Evolutionary conservation across 2,329 filamentous ascomycete species (phyloP).

Genomic region (Fusarium sp.): DNA sequence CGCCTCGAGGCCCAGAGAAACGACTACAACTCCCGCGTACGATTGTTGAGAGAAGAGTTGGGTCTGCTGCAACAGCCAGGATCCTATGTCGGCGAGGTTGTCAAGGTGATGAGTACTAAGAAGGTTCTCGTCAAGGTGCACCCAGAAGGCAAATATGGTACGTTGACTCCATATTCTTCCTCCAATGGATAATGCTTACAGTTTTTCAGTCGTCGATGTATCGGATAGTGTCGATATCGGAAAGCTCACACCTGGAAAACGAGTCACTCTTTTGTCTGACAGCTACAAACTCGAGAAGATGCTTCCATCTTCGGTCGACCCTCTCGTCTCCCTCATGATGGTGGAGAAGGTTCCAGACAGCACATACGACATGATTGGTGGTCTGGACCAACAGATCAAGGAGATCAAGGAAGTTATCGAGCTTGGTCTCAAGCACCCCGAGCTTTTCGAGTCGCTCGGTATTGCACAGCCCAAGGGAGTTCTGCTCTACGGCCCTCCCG

Average conservation of each 20-base stretch:
- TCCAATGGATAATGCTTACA: constrained; percentile 10
- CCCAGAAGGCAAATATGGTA: constrained; percentile 99
- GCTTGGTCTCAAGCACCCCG: constrained; percentile 95
- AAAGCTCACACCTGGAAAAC: constrained; percentile 97
- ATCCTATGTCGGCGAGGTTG: constrained; percentile 98
- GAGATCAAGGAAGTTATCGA: constrained; percentile 99
- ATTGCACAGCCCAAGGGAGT: constrained; percentile 99
- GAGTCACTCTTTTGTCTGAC: constrained; percentile 94
- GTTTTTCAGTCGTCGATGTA: constrained; percentile 82
- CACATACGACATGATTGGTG: constrained; percentile 99
- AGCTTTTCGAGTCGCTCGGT: constrained; percentile 98
- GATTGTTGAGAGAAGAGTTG: constrained; percentile 91
- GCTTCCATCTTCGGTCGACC: constrained; percentile 96
- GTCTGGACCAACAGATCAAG: constrained; percentile 98
- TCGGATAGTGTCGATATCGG: constrained; percentile 91
- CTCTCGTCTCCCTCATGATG: constrained; percentile 99
- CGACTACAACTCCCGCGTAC: constrained; percentile 98
- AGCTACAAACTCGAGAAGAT: constrained; percentile 99
- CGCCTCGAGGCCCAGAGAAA: constrained; percentile 97
- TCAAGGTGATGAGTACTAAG: constrained; percentile 99
- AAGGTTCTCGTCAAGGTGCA: constrained; percentile 99
- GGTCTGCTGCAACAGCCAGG: constrained; percentile 95
- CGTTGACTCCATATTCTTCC: constrained; percentile 42
- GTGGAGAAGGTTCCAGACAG: constrained; percentile 99
- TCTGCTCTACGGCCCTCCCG: constrained; percentile 92